Evolutionary conservation across 1,139 yeast species (phyloP), one percentile per base, ranked within the genome.

Genomic region (Debaryomycetaceae sp.): DNA sequence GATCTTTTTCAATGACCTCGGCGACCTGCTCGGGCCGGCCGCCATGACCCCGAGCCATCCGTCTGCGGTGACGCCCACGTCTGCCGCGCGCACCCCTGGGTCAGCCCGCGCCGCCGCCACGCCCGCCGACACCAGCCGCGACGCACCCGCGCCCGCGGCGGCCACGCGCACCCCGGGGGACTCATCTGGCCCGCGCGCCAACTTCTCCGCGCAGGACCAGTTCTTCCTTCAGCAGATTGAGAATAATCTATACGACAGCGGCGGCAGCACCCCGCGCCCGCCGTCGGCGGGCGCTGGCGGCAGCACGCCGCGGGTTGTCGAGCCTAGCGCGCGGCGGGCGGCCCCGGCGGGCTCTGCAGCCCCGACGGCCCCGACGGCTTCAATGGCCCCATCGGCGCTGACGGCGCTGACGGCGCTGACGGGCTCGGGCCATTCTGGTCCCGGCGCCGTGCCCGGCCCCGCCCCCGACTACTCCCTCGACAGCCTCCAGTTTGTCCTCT

Each of bases 401-500:
- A n/a, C n/a, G n/a, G n/a, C n/a, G n/a, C n/a, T n/a, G n/a, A n/a
- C n/a, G n/a, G n/a, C n/a, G n/a, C n/a, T n/a, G n/a, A n/a, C n/a
- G n/a, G n/a, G n/a, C n/a, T n/a, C n/a, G n/a, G n/a, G n/a, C n/a
- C n/a, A n/a, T n/a, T n/a, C n/a, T n/a, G n/a, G n/a, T n/a, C n/a
- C n/a, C n/a, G n/a, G n/a, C n/a, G n/a, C n/a, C n/a, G n/a, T n/a
- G n/a, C n/a, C n/a, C n/a, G n/a, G n/a, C n/a, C n/a, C n/a, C n/a
- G n/a, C n/a, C n/a, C n/a, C n/a, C n/a, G n/a, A n/a, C n/a, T n/a
- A 55, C 35, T 49, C 49, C 14, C 41, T 56, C 25, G 62, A 55
- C 24, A 46, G 48, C 34, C 46, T 56, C 30, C 44, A 53, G 36
- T 56, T 57, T 31, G 50, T 58, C 25, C 39, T 54, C 11, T 54